A percentile compares a stretch with the other conserved stretches of the same genome.
phyloP scores from a whole-genome alignment of 129 eudicot genomes.

The Tagetes erecta region DNA sequence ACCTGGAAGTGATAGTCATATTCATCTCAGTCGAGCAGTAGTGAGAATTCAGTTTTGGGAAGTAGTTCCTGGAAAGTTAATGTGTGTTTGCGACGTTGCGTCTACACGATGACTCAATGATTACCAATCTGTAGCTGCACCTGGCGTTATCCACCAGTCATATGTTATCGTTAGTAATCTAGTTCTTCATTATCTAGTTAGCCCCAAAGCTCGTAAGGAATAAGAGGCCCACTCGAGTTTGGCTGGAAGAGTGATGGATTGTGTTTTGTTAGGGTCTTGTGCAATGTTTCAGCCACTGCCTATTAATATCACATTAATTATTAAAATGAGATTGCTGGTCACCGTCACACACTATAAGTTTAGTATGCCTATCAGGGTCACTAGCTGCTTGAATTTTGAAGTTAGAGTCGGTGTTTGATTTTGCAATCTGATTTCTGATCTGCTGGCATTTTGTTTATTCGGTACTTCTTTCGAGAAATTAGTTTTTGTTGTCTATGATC shows the following conservation, averaged over 20 bases:
- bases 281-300: not conserved
- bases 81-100: conserved; percentile 9
- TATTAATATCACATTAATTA: not conserved
- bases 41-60: conserved; percentile 18
- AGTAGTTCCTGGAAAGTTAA: conserved; percentile 24
- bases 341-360: not conserved
- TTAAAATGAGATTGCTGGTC: conserved; percentile 12
- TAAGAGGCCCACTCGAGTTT: conserved; percentile 12
- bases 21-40: conserved; percentile 6
- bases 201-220: conserved; percentile 14
- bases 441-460: not conserved
- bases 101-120: conserved; percentile 9
- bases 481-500: conserved; percentile 15
- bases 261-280: conserved; percentile 9
- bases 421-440: conserved; percentile 16
- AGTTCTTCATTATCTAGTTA: conserved; percentile 3
- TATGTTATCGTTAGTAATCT: not conserved
- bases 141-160: conserved; percentile 1
- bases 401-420: conserved; percentile 4
- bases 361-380: conserved; percentile 21
- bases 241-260: conserved; percentile 29
- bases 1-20: conserved; percentile 21
- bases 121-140: conserved; percentile 9
- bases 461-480: not conserved
- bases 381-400: conserved; percentile 15